Base-by-base conservation (phyloP, 2,329 filamentous ascomycete genomes). In the Colletotrichum liaoningense region DNA sequence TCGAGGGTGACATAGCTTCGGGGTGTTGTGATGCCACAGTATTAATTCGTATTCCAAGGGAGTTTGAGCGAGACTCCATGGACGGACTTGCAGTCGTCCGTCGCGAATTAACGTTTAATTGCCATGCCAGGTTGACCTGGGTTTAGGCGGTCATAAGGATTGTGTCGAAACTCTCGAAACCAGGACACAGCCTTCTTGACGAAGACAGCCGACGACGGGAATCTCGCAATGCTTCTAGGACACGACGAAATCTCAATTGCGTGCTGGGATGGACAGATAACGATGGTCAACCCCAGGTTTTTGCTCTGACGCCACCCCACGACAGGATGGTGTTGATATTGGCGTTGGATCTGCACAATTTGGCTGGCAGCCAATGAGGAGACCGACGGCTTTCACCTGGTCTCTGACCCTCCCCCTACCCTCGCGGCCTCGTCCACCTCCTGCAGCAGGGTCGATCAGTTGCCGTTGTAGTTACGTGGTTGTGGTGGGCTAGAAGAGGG, bases 121-220 rank as follows among this genome's bases (percentile, higher is more conserved):
- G 54, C 65, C 66, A 70, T 38, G 67, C 70, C 70, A 65, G 70
- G 70, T 38, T 64, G 55, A 60, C 70, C 70, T 60, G 26, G 70
- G 54, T 59, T 38, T 55, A 35, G 57, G 42, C 12, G 70, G 70
- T 73, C 70, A 70, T 49, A 67, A 73, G 70, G 66, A 60, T 60
- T 46, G 52, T 55, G 46, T 65, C 66, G 70, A 73, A 65, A 73
- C 70, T 26, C 30, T 49, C 60, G 30, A 70, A 58, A 65, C 66
- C 22, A 60, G 59, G 67, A 70, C 42, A 55, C 38, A 30, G 59
- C 59, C 69, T 58, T 38, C 22, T 30, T 52, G 63, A 28, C 54
- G 24, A 64, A 59, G 55, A 64, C 30, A 54, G 26, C n/a, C 12
- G 42, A 58, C 26, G 5, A 56, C 9, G n/a, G 28, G 42, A 52